Evolutionary conservation across 2,329 filamentous ascomycete genomes (phyloP), one percentile per base, ranked within the genome.

Genomic region (Neofusicoccum umdonicola): DNA sequence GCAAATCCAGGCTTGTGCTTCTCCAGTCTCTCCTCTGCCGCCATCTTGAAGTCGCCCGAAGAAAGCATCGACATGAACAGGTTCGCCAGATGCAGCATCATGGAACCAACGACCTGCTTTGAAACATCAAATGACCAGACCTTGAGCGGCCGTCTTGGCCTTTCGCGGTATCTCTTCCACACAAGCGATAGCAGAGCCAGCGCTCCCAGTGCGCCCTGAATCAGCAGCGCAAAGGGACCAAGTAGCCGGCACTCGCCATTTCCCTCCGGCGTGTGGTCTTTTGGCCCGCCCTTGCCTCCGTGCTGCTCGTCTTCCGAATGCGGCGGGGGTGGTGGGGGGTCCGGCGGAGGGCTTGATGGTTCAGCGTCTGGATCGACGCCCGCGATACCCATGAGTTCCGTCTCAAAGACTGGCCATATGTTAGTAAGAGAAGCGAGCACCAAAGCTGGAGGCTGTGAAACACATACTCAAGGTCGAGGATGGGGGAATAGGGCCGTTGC

Each of bases 101-200:
- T 89, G 35, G 93, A 96, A 22, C 95, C 95, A 72, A 98, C 91
- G 62, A 99, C 92, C 82, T 99, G 95, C 82, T 99, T 99, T 37
- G 92, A 96, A 27, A 89, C 95, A 75, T 99, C 95, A 77, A 98
- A 99, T 77, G 91, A 93, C 94, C 95, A 99, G 69, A 99, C 93
- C 84, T 96, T 96, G 73, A 98, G 74, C 0, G 94, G 94, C 63
- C 95, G 86, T 76, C 97, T 94, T 1, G 95, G 94, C 65, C 91
- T 85, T 79, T 99, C 95, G 69, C 91, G 87, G 88, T 90, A 97
- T 70, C 95, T 86, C 82, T 99, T 99, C 82, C 88, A 96, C 7
- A 98, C 94, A 56, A 99, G 85, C 0, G 93, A 91, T 63, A 94
- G 82, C 61, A 98, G 80, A 8, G 95, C 95, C 64, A 97, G 81